Evolutionary conservation across 2,329 filamentous ascomycete genomes (phyloP).

Genomic region (Aspergillus sp.): DNA sequence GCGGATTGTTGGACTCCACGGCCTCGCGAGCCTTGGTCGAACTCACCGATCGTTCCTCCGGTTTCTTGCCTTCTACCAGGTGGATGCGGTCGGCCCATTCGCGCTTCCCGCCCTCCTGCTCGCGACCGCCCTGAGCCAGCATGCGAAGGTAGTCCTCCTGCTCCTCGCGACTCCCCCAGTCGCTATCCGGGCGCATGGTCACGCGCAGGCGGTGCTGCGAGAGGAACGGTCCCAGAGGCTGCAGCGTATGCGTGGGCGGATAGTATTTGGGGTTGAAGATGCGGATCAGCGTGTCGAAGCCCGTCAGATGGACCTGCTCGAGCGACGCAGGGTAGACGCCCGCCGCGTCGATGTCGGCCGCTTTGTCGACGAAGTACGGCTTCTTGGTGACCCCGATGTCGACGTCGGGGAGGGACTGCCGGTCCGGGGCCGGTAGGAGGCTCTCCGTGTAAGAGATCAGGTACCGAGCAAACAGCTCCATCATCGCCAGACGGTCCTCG

Average conservation of each 20-base stretch:
- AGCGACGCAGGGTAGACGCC: slow-evolving; percentile 34
- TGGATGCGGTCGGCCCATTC: slow-evolving; percentile 46
- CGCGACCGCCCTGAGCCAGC: slow-evolving; percentile 38
- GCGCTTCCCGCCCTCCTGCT: slow-evolving; percentile 36
- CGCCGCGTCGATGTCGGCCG: slow-evolving; percentile 41
- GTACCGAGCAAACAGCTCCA: slow-evolving; percentile 48
- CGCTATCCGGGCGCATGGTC: slow-evolving; percentile 43
- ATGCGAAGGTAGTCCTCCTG: slow-evolving; percentile 39
- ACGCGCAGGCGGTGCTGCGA: slow-evolving; percentile 45
- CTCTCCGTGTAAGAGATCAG: slow-evolving; percentile 32
- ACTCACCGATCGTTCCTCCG: slow-evolving; percentile 39
- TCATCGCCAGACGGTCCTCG: slow-evolving; percentile 51
- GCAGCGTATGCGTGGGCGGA: slow-evolving; percentile 43
- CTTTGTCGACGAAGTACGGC: slow-evolving; percentile 51
- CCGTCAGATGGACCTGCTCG: slow-evolving; percentile 49
- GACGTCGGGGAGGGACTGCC: slow-evolving; percentile 30
- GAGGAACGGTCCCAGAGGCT: slow-evolving; percentile 43
- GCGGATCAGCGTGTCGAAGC: slow-evolving; percentile 50
- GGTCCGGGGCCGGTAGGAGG: slow-evolving; percentile 8
- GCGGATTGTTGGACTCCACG: slow-evolving; percentile 23
- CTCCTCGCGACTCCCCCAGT: slow-evolving; percentile 40
- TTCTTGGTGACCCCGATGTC: slow-evolving; percentile 51
- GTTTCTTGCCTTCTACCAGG: slow-evolving; percentile 40
- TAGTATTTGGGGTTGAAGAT: slow-evolving; percentile 53
- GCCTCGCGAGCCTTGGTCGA: slow-evolving; percentile 45